Evolutionary conservation across 805 yeast species (phyloP).

Genomic region (Metschnikowia colocasiae): DNA sequence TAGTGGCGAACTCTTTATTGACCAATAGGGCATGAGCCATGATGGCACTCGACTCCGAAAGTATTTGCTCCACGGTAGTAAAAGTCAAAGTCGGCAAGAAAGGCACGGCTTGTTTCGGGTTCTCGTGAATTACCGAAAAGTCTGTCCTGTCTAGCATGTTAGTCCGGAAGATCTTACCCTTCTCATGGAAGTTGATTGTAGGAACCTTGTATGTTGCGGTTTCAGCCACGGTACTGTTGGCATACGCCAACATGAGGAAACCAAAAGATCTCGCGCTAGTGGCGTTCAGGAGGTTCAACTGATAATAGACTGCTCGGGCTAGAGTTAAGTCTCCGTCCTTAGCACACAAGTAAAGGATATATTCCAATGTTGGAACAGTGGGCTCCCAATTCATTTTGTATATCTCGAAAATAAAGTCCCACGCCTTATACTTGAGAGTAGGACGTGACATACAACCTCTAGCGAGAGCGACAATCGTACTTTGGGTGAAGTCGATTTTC

Average conservation of each 20-base stretch:
- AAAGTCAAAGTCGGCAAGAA: slow-evolving; percentile 59
- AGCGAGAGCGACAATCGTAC: slow-evolving; percentile 52
- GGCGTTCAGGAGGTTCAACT: slow-evolving; percentile 36
- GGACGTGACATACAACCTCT: slow-evolving; percentile 60
- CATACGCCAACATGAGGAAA: slow-evolving; percentile 48
- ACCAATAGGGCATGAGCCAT: slow-evolving; percentile 53
- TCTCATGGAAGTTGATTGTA: slow-evolving; percentile 37
- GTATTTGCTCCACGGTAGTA: slow-evolving; percentile 36
- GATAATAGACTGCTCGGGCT: slow-evolving; percentile 62
- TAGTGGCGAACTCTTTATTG: slow-evolving; percentile 42
- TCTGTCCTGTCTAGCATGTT: slow-evolving; percentile 44
- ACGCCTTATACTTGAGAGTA: slow-evolving; percentile 53
- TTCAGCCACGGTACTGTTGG: slow-evolving; percentile 29
- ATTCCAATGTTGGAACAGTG: slow-evolving; percentile 50
- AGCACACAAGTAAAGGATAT: slow-evolving; percentile 74
- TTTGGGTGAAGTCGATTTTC: slow-evolving; percentile 29
- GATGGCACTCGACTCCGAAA: slow-evolving; percentile 76
- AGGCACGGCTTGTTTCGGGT: slow-evolving; percentile 47
- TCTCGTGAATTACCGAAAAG: slow-evolving; percentile 18
- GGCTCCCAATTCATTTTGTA: slow-evolving; percentile 44
- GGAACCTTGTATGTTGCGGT: slow-evolving; percentile 13
- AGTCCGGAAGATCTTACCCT: slow-evolving; percentile 45
- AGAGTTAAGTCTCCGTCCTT: slow-evolving; percentile 73
- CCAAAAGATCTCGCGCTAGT: slow-evolving; percentile 40
- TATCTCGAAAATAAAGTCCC: slow-evolving; percentile 73